phyloP scores from a whole-genome alignment of 78 protist species.

The Goniomonas avonlea region DNA sequence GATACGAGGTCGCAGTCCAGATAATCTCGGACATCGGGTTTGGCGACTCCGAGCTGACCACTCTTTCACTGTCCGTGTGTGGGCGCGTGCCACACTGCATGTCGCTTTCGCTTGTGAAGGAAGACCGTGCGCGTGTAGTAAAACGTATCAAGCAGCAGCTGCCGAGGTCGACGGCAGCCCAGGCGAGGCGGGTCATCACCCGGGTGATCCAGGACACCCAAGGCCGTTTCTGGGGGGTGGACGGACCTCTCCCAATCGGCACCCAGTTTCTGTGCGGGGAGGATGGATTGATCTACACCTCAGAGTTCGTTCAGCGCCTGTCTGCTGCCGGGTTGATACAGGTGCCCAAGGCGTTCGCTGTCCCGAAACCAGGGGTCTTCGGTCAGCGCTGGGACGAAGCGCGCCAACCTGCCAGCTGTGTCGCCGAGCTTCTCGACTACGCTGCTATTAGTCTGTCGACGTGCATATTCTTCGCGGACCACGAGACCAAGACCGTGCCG shows the following conservation, averaged over 20 bases:
- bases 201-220: too few species aligned
- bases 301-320: background rate
- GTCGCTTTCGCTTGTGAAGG: too few species aligned
- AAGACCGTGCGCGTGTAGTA: too few species aligned
- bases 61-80: too few species aligned
- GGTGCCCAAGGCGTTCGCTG: background rate
- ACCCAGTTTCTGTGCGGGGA: background rate
- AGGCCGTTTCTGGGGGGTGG: too few species aligned
- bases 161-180: too few species aligned
- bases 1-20: background rate
- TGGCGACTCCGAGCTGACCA: background rate
- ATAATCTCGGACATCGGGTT: background rate
- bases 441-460: background rate
- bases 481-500: background rate
- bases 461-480: background rate
- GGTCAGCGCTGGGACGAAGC: slow-evolving; percentile 6
- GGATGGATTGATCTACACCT: slow-evolving; percentile 3
- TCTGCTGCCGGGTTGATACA: too few species aligned
- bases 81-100: too few species aligned
- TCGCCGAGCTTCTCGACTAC: slow-evolving; percentile 10
- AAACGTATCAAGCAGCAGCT: too few species aligned
- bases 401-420: background rate
- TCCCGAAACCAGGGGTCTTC: slow-evolving; percentile 15
- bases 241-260: background rate
- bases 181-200: too few species aligned